These are phyloP conservation scores for Vaccinium vitisidaea DNA, from an alignment of 148 eudicot species.

Conservation along the genomic window DNA sequence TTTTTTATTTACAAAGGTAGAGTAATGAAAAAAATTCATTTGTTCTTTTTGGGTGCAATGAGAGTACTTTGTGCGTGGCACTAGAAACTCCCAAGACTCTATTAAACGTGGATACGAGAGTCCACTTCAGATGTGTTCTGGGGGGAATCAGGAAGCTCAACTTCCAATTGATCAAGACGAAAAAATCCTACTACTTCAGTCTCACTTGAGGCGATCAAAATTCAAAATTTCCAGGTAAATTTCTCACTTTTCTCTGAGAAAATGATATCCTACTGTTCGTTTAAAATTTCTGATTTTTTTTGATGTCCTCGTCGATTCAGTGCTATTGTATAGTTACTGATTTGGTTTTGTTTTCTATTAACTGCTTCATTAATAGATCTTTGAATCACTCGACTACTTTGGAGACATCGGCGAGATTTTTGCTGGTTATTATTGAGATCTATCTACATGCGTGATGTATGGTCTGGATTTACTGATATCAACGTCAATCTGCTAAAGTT, in stretches of 20 bases:
- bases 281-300: neutral
- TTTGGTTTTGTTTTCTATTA: neutral
- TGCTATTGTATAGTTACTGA: neutral
- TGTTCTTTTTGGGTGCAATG: neutral
- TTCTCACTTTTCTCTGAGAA: neutral
- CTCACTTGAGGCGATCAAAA: neutral
- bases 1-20: neutral
- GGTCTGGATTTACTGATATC: slow-evolving; percentile 27
- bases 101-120: neutral
- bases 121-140: neutral
- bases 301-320: neutral
- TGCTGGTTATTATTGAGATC: slow-evolving; percentile 8
- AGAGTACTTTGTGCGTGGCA: neutral
- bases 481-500: slow-evolving; percentile 39
- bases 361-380: slow-evolving; percentile 23
- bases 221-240: neutral
- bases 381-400: neutral
- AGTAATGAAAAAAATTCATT: neutral
- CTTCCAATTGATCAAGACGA: neutral
- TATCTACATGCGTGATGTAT: slow-evolving; percentile 25
- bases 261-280: neutral
- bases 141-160: neutral
- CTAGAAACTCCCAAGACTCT: neutral
- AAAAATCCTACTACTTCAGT: neutral
- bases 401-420: slow-evolving; percentile 15